Evolutionary conservation across 78 protist genomes (phyloP).

Genomic region (Tieghemostelium lacteum): DNA sequence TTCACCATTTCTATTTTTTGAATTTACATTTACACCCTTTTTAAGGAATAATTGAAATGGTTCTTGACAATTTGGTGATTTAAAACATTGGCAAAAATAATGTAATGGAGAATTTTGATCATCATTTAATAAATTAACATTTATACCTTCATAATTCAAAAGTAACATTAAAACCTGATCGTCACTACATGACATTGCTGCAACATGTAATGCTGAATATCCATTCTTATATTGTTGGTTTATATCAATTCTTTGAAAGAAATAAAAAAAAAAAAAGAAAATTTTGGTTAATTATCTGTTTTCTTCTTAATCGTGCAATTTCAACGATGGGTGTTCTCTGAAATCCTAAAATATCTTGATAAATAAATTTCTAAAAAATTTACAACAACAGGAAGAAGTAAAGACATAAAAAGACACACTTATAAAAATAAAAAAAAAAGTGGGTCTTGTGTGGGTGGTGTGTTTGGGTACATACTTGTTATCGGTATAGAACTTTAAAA

Average conservation of each 20-base stretch:
- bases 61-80: conserved; percentile 80
- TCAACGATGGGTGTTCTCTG: too few relatives aligned
- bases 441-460: neutral
- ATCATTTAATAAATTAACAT: conserved; percentile 67
- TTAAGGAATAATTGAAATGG: conserved; percentile 64
- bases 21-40: conserved; percentile 78
- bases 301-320: too few relatives aligned
- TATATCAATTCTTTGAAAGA: conserved; percentile 38
- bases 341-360: too few relatives aligned
- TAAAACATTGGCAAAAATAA: conserved; percentile 80
- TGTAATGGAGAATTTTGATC: conserved; percentile 85
- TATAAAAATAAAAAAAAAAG: neutral
- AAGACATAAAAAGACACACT: too few relatives aligned
- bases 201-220: conserved; percentile 50
- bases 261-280: neutral
- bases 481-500: conserved; percentile 25
- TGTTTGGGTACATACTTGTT: conserved; percentile 41
- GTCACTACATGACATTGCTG: conserved; percentile 32
- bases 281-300: too few relatives aligned
- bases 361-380: too few relatives aligned
- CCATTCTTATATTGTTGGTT: conserved; percentile 65
- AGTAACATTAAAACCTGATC: conserved; percentile 43
- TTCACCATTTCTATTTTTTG: conserved; percentile 80
- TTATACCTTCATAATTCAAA: conserved; percentile 51
- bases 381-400: too few relatives aligned